phyloP scores from a whole-genome alignment of 2,329 filamentous ascomycete genomes.

The Rutstroemia sp. region DNA sequence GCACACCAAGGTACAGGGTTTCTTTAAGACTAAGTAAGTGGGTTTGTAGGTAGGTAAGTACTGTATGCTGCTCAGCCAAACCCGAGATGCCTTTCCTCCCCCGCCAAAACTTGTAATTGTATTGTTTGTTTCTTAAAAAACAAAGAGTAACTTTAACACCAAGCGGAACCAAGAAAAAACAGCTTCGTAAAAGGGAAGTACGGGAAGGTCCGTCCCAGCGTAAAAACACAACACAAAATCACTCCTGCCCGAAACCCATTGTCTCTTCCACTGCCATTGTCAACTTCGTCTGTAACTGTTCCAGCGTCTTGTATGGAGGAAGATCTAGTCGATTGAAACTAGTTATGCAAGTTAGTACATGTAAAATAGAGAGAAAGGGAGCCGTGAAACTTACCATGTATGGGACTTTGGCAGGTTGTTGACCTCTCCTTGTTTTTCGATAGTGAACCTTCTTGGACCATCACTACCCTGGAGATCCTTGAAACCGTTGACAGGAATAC shows the following conservation, averaged over 20 bases:
- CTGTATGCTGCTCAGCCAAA: no score
- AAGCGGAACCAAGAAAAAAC: slow-evolving; percentile 11
- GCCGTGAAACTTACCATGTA: slow-evolving; percentile 67
- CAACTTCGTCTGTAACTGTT: slow-evolving; percentile 79
- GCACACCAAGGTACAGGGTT: no score
- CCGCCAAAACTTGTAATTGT: slow-evolving; percentile 7
- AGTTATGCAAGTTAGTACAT: slow-evolving; percentile 17
- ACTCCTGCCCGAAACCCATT: slow-evolving; percentile 97
- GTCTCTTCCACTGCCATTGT: slow-evolving; percentile 98
- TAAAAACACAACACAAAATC: slow-evolving; percentile 13
- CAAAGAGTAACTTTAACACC: slow-evolving; percentile 11
- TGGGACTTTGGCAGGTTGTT: slow-evolving; percentile 92
- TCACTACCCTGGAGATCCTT: slow-evolving; percentile 98
- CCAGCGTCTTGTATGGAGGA: slow-evolving; percentile 84
- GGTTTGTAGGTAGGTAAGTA: no score
- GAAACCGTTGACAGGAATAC: slow-evolving; percentile 98
- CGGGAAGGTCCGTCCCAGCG: not conserved
- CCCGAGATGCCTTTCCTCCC: no score
- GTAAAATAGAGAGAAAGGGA: not conserved
- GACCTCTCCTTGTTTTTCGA: slow-evolving; percentile 92
- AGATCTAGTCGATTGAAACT: slow-evolving; percentile 97
- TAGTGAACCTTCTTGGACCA: slow-evolving; percentile 89
- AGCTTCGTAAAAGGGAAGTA: not conserved
- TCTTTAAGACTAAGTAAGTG: no score
- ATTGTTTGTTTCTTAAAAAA: slow-evolving; percentile 12